Base-by-base conservation (phyloP, 1,139 yeast genomes). In the Geotrichum citri-aurantii region DNA sequence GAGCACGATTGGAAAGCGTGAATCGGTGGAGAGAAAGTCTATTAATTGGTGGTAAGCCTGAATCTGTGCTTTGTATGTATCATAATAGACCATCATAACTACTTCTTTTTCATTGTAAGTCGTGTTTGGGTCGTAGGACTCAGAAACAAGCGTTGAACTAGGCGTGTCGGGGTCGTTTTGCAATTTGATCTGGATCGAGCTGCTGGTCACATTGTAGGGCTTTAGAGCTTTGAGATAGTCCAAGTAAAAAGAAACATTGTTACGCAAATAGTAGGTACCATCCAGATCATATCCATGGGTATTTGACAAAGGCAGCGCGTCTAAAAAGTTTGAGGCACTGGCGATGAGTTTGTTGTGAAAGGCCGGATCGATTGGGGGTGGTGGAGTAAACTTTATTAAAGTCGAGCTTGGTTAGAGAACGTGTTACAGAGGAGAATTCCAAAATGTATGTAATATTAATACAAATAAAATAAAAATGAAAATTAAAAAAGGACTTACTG, bases 41-140 rank as follows among this genome's bases (percentile, higher is more conserved):
- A 48, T 19, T n/a, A 53, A 17, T 27, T 53, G 51, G 26, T 33
- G 24, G 2, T 17, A 47, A 26, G 48, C 40, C 10, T 53, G 37
- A 37, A 53, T 21, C 11, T 44, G 56, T 2, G 42, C 21, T 33
- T 53, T 53, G 40, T 53, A 53, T 26, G 48, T 48, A n/a, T 53
- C 56, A 47, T 53, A 48, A 40, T 53, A 53, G 7, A 51, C 51
- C 12, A 48, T 17, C n/a, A 53, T 14, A 17, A 37, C 14, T 8
- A 17, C 19, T 17, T 37, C 44, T 37, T 37, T 37, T 8, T 37
- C 44, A 37, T 37, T n/a, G 21, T 37, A n/a, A n/a, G 8, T 37
- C 44, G 44, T 17, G 44, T 37, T 37, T 10, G 21, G 44, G 19
- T 37, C 44, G 21, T 37, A 37, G 44, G 17, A 19, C 19, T 37